Evolutionary conservation across 2,329 filamentous ascomycete genomes (phyloP).

Genomic region (Pseudogymnoascus sp.): DNA sequence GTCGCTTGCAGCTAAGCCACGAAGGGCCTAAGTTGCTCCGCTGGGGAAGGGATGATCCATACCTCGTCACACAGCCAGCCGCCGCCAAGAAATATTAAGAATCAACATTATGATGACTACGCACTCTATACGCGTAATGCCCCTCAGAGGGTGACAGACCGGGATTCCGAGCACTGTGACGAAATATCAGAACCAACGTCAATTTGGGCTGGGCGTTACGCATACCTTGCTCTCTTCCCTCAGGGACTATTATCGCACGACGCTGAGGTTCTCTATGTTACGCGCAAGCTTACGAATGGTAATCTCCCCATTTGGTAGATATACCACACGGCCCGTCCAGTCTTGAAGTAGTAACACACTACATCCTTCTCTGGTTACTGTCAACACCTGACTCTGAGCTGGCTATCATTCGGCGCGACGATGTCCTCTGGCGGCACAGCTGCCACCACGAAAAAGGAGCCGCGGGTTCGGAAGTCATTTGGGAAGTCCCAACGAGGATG

Average conservation of each 20-base stretch:
- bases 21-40: neutral
- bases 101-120: neutral
- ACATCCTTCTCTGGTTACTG: neutral
- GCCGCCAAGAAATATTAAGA: neutral
- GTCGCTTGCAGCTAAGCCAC: neutral
- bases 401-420: neutral
- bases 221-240: neutral
- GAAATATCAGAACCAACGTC: neutral
- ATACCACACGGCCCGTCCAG: neutral
- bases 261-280: neutral
- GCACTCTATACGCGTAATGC: neutral
- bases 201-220: neutral
- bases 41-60: neutral
- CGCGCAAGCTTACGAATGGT: neutral
- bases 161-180: neutral
- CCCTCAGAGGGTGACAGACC: neutral
- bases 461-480: neutral
- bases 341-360: slow-evolving; percentile 1
- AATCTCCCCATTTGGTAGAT: neutral
- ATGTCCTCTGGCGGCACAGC: neutral
- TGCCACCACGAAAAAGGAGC: neutral
- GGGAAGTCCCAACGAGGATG: neutral
- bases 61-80: neutral
- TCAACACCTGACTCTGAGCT: neutral
- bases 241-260: neutral